Conservation (phyloP, 1,139 yeast genomes). For the Saccharomyces hybrid region DNA sequence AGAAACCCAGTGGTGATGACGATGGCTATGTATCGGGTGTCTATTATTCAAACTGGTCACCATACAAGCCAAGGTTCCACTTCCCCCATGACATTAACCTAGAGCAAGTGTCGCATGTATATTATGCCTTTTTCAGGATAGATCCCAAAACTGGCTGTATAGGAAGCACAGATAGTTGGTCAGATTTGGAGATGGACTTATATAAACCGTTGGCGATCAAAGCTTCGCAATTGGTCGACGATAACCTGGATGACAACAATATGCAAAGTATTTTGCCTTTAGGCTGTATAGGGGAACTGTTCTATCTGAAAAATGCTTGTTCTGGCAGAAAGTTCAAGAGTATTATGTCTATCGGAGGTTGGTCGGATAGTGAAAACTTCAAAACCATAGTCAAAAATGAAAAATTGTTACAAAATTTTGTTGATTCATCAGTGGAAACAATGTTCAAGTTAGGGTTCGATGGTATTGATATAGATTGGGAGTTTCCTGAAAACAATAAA, state of each 20-base stretch:
- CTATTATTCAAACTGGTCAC: conserved; percentile 63
- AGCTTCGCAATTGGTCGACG: not conserved
- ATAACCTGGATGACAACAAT: not conserved
- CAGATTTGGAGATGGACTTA: conserved; percentile 48
- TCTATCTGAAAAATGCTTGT: conserved; percentile 37
- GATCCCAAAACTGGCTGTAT: conserved; percentile 48
- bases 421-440: conserved; percentile 41
- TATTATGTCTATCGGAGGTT: conserved; percentile 80
- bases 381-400: conserved; percentile 38
- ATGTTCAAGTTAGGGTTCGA: conserved; percentile 61
- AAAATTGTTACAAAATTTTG: conserved; percentile 41
- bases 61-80: conserved; percentile 51
- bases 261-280: conserved; percentile 14
- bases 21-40: conserved; percentile 29
- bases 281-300: conserved; percentile 55
- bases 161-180: conserved; percentile 55
- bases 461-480: conserved; percentile 95
- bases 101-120: conserved; percentile 52
- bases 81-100: conserved; percentile 61
- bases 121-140: conserved; percentile 68
- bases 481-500: conserved; percentile 51
- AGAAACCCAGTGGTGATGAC: not conserved
- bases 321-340: conserved; percentile 47
- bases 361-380: conserved; percentile 58
- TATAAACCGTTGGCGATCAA: conserved; percentile 15